These are phyloP conservation scores for Venustampulla echinocandica DNA, from an alignment of 495 filamentous ascomycete genomes.

Conservation along the genomic window DNA sequence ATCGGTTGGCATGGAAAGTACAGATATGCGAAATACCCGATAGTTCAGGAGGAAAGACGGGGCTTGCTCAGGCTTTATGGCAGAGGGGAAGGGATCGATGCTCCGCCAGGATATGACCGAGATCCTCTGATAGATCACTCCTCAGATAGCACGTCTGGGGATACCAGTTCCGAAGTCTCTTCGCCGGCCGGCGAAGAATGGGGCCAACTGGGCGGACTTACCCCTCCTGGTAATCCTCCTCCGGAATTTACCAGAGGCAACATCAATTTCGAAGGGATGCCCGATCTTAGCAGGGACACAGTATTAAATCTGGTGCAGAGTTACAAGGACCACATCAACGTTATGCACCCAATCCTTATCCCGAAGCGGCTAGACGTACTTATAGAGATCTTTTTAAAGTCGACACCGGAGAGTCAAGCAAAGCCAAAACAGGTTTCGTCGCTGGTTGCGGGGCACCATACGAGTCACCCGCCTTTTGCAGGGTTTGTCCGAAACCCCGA, in stretches of 20 bases:
- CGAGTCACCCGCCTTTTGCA: constrained; percentile 1
- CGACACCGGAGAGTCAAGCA: constrained; percentile 10
- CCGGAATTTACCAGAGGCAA: constrained; percentile 32
- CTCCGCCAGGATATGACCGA: constrained; percentile 27
- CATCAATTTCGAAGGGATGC: constrained; percentile 49
- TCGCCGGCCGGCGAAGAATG: constrained; percentile 32
- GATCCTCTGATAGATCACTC: constrained; percentile 23
- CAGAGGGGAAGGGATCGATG: constrained; percentile 62
- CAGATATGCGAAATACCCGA: constrained; percentile 46
- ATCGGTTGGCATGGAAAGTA: constrained; percentile 36
- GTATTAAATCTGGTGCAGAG: constrained; percentile 56
- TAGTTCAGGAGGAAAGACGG: constrained; percentile 65
- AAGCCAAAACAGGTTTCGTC: constrained; percentile 11
- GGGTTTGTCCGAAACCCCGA: constrained; percentile 27
- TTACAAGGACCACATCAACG: constrained; percentile 75
- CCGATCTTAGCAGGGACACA: constrained; percentile 55
- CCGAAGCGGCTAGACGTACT: constrained; percentile 39
- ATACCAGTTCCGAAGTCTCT: constrained; percentile 37
- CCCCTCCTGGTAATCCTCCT: constrained; percentile 24
- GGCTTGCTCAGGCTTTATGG: constrained; percentile 71
- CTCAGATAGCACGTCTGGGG: constrained; percentile 20
- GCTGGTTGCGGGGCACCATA: not conserved
- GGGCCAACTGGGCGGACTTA: constrained; percentile 39
- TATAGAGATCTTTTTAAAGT: constrained; percentile 37
- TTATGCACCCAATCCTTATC: constrained; percentile 78